Percentiles rank a stretch among this genome's conserved stretches.
These are phyloP conservation scores for Stenogyne calaminthoides DNA, from an alignment of 305 asterid genomes.

Conservation along the genomic window DNA sequence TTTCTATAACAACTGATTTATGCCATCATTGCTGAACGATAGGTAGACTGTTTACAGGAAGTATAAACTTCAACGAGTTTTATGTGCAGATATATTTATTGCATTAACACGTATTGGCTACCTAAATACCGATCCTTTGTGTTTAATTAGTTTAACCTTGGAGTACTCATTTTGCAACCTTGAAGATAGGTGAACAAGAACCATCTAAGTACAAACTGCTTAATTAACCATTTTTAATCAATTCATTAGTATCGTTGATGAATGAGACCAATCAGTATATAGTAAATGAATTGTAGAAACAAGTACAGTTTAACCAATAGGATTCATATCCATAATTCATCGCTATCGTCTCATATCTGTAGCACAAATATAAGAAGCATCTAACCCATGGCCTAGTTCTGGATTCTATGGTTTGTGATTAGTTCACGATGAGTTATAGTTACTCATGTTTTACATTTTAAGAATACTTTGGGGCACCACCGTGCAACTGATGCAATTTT, in stretches of 20 bases:
- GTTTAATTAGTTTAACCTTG: conserved; percentile 1
- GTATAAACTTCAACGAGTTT: not conserved
- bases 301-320: not conserved
- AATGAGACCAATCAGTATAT: not conserved
- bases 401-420: not conserved
- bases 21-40: not conserved
- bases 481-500: too few species aligned
- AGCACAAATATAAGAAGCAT: not conserved
- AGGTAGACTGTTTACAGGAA: not conserved
- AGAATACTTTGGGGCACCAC: too few species aligned
- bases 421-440: not conserved
- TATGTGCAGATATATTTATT: not conserved
- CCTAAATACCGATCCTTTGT: not conserved
- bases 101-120: not conserved
- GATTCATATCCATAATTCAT: not conserved
- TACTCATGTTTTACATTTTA: not conserved
- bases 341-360: not conserved
- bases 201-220: not conserved
- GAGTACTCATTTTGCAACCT: not conserved
- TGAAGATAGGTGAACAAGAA: not conserved
- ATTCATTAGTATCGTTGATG: not conserved
- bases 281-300: not conserved
- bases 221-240: not conserved
- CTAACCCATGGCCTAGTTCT: not conserved
- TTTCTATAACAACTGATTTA: not conserved